phyloP scores from a whole-genome alignment of 352 stramenopile species.

The Phytophthora aleatoria region DNA sequence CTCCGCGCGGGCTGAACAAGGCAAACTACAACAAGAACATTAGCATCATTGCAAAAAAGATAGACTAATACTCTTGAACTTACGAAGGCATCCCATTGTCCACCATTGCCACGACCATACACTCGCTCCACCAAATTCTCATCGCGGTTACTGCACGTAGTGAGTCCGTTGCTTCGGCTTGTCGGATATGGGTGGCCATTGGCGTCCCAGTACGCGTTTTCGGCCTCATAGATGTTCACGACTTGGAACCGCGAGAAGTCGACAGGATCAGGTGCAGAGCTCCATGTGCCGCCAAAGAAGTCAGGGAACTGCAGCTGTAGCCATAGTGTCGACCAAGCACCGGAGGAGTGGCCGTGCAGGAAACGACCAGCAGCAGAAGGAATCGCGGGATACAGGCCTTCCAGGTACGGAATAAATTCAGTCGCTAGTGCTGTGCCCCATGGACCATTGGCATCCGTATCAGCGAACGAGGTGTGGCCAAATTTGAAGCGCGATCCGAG shows the following conservation, averaged over 20 bases:
- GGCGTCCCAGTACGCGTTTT: slow-evolving; percentile 78
- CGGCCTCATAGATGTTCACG: slow-evolving; percentile 71
- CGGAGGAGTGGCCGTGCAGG: slow-evolving; percentile 76
- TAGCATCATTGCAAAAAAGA: slow-evolving; percentile 2
- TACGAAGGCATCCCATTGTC: slow-evolving; percentile 84
- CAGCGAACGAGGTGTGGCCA: slow-evolving; percentile 78
- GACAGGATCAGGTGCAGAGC: slow-evolving; percentile 70
- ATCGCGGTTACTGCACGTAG: slow-evolving; percentile 67
- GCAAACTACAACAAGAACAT: slow-evolving; percentile 45
- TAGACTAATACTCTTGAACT: slow-evolving; percentile 22
- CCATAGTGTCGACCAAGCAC: slow-evolving; percentile 74
- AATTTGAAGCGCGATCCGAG: slow-evolving; percentile 78
- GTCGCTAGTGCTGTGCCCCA: slow-evolving; percentile 71
- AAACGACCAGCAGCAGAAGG: slow-evolving; percentile 46
- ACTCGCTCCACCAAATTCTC: slow-evolving; percentile 77
- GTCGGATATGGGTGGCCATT: slow-evolving; percentile 61
- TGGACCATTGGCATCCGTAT: slow-evolving; percentile 65
- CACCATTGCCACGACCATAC: slow-evolving; percentile 66
- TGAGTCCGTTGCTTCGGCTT: slow-evolving; percentile 53
- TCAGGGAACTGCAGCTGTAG: slow-evolving; percentile 74
- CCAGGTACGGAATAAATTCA: slow-evolving; percentile 73
- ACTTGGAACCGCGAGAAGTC: slow-evolving; percentile 74
- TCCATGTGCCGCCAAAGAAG: slow-evolving; percentile 80
- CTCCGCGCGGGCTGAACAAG: slow-evolving; percentile 61
- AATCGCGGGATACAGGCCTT: slow-evolving; percentile 53